Conservation (phyloP, 208 protist species). For the Leptomonas pyrrhocoris region DNA sequence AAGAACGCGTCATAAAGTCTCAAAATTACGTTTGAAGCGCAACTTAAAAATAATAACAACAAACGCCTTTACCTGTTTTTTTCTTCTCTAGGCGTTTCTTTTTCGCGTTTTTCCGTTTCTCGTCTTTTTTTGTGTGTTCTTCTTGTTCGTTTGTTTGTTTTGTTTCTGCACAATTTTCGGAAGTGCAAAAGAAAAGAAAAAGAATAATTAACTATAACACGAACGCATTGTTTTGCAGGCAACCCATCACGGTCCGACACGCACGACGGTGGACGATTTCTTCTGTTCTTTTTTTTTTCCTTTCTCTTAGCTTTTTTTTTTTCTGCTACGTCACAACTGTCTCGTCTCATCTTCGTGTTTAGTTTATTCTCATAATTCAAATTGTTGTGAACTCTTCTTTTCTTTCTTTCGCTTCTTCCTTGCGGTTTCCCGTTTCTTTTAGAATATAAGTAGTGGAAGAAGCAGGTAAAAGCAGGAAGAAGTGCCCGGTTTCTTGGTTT, state of each 20-base stretch:
- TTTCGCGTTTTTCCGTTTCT: background rate
- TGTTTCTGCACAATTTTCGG: background rate
- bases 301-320: background rate
- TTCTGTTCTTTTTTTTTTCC: background rate
- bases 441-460: too few relatives aligned
- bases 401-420: too few relatives aligned
- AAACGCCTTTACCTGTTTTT: background rate
- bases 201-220: too few relatives aligned
- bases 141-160: background rate
- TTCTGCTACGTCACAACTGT: background rate
- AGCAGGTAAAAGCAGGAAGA: too few relatives aligned
- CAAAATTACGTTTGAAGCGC: too few relatives aligned
- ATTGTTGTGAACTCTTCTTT: background rate
- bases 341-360: background rate
- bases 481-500: too few relatives aligned
- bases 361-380: background rate
- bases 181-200: too few relatives aligned
- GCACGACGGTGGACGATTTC: background rate
- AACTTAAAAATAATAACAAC: too few relatives aligned
- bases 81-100: background rate
- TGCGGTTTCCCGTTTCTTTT: too few relatives aligned
- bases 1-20: too few relatives aligned
- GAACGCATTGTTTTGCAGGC: too few relatives aligned
- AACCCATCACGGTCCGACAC: too few relatives aligned
- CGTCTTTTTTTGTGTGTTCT: background rate